Percentiles rank a stretch among this genome's conserved stretches.
These are phyloP conservation scores for Solanum sitiens DNA, from an alignment of 257 asterid species.

Conservation along the genomic window DNA sequence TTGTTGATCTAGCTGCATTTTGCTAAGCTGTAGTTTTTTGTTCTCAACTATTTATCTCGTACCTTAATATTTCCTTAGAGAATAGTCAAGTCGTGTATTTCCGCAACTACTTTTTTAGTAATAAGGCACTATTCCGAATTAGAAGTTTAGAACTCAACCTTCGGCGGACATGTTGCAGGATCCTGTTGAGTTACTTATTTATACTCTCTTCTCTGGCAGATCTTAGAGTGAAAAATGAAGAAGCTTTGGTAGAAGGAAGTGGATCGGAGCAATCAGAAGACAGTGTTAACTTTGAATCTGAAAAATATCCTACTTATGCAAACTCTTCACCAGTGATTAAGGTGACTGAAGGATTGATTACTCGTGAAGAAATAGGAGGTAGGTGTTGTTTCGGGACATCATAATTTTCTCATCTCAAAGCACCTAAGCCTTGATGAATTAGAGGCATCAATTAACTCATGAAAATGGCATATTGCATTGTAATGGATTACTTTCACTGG, in stretches of 20 bases:
- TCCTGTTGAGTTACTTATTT: slow-evolving; percentile 1
- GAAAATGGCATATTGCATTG: background rate
- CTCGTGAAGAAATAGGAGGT: slow-evolving; percentile 1
- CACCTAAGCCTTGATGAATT: background rate
- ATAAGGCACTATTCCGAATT: background rate
- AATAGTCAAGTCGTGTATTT: background rate
- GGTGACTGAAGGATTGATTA: background rate
- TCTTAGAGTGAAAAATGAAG: slow-evolving; percentile 1
- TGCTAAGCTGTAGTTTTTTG: background rate
- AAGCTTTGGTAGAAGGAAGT: slow-evolving; percentile 7
- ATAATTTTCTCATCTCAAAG: background rate
- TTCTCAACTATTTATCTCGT: background rate
- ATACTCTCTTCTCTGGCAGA: slow-evolving; percentile 3
- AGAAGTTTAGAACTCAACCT: background rate
- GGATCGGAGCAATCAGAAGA: background rate
- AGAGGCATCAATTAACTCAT: background rate
- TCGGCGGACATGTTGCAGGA: background rate
- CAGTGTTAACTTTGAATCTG: background rate
- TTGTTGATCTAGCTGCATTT: background rate
- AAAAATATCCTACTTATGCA: background rate
- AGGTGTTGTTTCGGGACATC: background rate
- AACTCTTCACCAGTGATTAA: background rate
- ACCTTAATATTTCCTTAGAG: background rate
- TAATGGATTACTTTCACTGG: background rate
- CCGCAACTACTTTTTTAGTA: background rate